phyloP scores from a whole-genome alignment of 148 eudicot genomes.

The Rhododendron henanense region DNA sequence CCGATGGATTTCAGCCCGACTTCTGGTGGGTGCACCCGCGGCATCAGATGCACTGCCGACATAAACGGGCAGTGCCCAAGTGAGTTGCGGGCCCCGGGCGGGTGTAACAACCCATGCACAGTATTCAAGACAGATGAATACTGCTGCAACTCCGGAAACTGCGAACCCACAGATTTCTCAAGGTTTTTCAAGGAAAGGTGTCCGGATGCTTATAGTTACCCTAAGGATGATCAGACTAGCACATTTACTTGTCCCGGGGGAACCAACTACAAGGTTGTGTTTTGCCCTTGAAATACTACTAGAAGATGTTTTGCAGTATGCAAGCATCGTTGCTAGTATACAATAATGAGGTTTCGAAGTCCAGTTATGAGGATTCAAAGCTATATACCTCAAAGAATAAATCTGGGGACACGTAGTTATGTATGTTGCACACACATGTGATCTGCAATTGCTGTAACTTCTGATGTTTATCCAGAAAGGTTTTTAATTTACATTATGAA shows the following conservation, averaged over 20 bases:
- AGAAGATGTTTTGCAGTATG: not conserved
- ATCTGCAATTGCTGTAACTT: too few species aligned
- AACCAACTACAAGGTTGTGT: slow-evolving; percentile 37
- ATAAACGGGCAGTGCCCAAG: slow-evolving; percentile 30
- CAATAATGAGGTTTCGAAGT: not conserved
- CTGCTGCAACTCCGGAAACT: slow-evolving; percentile 29
- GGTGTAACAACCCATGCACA: slow-evolving; percentile 54
- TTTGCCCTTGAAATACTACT: slow-evolving; percentile 25
- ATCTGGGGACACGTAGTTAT: too few species aligned
- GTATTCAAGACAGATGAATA: slow-evolving; percentile 30
- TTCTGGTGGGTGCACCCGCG: slow-evolving; percentile 2
- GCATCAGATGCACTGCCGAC: slow-evolving; percentile 16
- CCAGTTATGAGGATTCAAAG: not conserved
- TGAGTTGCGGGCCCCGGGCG: slow-evolving; percentile 21
- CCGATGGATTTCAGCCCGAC: slow-evolving; percentile 32
- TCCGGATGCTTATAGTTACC: slow-evolving; percentile 24
- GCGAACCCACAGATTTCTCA: slow-evolving; percentile 29
- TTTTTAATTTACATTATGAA: too few species aligned
- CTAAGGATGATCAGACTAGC: slow-evolving; percentile 40
- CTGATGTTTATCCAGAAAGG: too few species aligned
- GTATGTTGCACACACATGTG: too few species aligned
- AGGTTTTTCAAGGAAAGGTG: slow-evolving; percentile 37
- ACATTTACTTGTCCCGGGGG: slow-evolving; percentile 42
- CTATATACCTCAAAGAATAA: not conserved
- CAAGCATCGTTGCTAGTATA: not conserved